Evolutionary conservation across 2,329 filamentous ascomycete species (phyloP).

Genomic region (Zymoseptoria ardabiliae): DNA sequence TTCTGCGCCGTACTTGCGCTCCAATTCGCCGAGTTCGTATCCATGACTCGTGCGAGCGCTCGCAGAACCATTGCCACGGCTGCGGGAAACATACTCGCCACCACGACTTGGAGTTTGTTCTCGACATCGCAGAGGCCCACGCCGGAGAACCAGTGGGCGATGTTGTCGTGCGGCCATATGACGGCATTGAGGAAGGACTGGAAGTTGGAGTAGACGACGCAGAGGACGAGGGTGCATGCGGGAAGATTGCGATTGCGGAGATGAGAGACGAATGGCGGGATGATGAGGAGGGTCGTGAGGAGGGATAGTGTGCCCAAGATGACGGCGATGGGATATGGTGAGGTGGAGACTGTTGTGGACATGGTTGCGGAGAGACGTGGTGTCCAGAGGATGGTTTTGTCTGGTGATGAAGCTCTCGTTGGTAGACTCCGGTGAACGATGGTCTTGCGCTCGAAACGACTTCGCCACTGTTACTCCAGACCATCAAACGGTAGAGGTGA

Average conservation of each 20-base stretch:
- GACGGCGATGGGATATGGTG: conserved; percentile 30
- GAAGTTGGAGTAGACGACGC: conserved; percentile 50
- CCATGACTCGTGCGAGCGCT: conserved; percentile 52
- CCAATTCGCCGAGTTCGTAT: conserved; percentile 49
- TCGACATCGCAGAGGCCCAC: conserved; percentile 58
- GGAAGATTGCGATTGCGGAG: conserved; percentile 54
- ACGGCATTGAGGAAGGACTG: conserved; percentile 54
- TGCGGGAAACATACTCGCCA: conserved; percentile 46
- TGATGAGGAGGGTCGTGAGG: conserved; percentile 45
- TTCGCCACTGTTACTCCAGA: too few species aligned
- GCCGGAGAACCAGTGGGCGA: conserved; percentile 51
- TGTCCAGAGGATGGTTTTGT: neutral
- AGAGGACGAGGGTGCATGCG: conserved; percentile 50
- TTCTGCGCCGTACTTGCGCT: conserved; percentile 44
- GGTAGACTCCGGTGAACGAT: too few species aligned
- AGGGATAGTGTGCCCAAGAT: conserved; percentile 44
- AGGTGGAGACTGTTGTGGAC: neutral
- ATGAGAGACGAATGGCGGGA: conserved; percentile 55
- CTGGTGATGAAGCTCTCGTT: neutral
- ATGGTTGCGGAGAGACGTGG: neutral
- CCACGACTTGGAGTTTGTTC: conserved; percentile 49
- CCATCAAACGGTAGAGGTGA: too few species aligned
- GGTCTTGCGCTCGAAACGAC: too few species aligned
- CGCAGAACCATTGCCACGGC: conserved; percentile 53
- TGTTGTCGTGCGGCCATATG: conserved; percentile 56